Base-by-base conservation (phyloP, 257 asterid species). In the Galeopsis tetrahit region DNA sequence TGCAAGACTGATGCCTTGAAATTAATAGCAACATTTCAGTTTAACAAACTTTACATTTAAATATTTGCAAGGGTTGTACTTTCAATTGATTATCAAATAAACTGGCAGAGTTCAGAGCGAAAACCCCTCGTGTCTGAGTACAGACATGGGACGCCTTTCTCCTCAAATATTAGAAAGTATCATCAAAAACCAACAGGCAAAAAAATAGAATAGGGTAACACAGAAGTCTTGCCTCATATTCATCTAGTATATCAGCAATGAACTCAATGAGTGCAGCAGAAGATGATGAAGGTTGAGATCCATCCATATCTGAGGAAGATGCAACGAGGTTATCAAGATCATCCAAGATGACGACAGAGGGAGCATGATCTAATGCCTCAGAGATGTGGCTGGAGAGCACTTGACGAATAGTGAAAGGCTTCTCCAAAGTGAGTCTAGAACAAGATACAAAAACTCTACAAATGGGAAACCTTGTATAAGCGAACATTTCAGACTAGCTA, bases 241-340 rank as follows among this genome's bases (percentile, higher is more conserved):
- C 98, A 80, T 95, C 99, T 80, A 92, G 72, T 78, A 95, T 87
- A 83, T 88, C 98, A 72, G 84, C 86, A 77, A 95, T 82, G 76
- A 85, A 87, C 79, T 90, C 90, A 28, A 84, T 65, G 53, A 95
- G 89, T 42, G 84, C 89, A 38, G 83, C 81, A 63, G 89, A 85
- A 68, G 96, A 86, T 17, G 84, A 69, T 72, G 96, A 83, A 75
- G 83, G 80, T 78, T 91, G 99, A 86, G 94, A 83, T 57, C 90
- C 95, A 70, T 90, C 99, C 67, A 84, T 61, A 49, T 92, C 96
- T 7, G 92, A 81, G 81, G 96, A 81, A 70, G 96, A 82, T 38
- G 91, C 77, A 71, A 95, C 73, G 17, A 95, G 93, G 87, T 90
- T 82, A 72, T 95, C 99, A 80, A 95, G 89, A 90, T 95, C 99